Base-by-base conservation (phyloP, 2,329 filamentous ascomycete genomes). In the Curvularia hawaiiensis region DNA sequence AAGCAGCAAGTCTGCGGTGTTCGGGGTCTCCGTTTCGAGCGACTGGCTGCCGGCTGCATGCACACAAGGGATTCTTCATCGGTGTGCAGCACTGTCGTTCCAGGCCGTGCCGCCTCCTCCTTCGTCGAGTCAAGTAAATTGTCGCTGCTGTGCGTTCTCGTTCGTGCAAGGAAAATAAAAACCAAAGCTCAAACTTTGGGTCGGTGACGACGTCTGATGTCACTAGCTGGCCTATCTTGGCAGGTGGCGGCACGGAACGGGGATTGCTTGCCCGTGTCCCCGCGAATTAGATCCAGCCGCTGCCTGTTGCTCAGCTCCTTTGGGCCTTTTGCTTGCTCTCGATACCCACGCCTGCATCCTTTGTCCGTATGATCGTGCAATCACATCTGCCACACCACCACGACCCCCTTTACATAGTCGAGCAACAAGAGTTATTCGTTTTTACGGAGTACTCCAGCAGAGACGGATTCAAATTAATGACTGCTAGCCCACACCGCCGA, bases 121-220 rank as follows among this genome's bases (percentile, higher is more conserved):
- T 22, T 16, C 28, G 24, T 45, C 45, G 54, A 57, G 54, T 53
- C 54, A 54, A 39, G 49, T 24, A 20, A 24, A 20, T n/a, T 14
- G 43, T 35, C 18, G 38, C 26, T 44, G 10, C n/a, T 18, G 30
- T 40, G 48, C 26, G 31, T 46, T 20, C 12, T n/a, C 22, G 16
- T 40, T 14, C 7, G 24, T 28, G 35, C 47, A 20, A 39, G 16
- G 1, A 28, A 20, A 18, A 50, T 26, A 26, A 43, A 33, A 50
- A 38, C 16, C 2, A 38, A 38, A 18, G 6, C 4, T 18, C 7
- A 38, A 38, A 38, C 35, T 55, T 38, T 58, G 55, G 54, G 38
- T 56, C 55, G 52, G 57, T 64, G 57, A 64, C 60, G 61, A 52
- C 35, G 59, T 45, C 60, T 65, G 63, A 65, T 57, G 56, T 64